A percentile compares a stretch with the other conserved stretches of the same genome.
Evolutionary conservation across 202 grass and related monocot species (phyloP).

Genomic region (Digitaria exilis): DNA sequence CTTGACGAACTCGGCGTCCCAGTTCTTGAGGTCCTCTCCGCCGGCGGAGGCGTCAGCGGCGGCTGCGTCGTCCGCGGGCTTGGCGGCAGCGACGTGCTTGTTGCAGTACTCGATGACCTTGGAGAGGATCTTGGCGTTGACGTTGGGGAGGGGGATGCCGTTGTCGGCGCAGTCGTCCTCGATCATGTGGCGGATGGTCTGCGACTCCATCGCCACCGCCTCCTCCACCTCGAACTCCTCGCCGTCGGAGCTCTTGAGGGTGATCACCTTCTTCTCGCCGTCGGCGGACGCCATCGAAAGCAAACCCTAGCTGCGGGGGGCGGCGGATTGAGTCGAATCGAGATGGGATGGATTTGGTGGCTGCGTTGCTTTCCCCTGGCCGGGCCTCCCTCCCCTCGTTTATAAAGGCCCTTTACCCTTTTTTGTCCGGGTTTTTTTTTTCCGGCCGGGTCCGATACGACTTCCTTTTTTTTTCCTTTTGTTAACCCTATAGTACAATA

Average conservation of each 20-base stretch:
- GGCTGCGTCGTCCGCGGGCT: constrained; percentile 25
- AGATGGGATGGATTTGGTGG: background rate
- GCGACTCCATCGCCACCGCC: constrained; percentile 78
- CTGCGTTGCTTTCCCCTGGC: background rate
- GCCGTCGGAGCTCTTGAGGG: constrained; percentile 64
- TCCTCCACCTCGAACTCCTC: constrained; percentile 78
- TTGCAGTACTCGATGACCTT: constrained; percentile 88
- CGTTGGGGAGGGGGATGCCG: constrained; percentile 85
- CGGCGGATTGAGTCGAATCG: background rate
- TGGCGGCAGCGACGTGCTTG: constrained; percentile 64
- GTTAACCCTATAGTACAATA: too few relatives aligned
- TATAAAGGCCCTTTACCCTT: too few relatives aligned
- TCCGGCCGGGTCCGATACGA: too few relatives aligned
- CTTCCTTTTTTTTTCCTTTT: too few relatives aligned
- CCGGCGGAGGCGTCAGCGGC: constrained; percentile 18
- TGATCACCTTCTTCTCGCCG: constrained; percentile 54
- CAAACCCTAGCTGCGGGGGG: constrained; percentile 14
- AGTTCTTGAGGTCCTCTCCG: constrained; percentile 57
- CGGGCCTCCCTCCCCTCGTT: background rate
- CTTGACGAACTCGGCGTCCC: constrained; percentile 61
- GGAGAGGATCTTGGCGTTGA: constrained; percentile 71
- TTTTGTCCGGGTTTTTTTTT: too few relatives aligned
- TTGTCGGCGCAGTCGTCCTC: constrained; percentile 84
- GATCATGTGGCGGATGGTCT: constrained; percentile 89
- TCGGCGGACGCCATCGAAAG: constrained; percentile 35